Percentiles rank a stretch among this genome's conserved stretches.
Evolutionary conservation across 2,329 filamentous ascomycete genomes (phyloP).

Genomic region (Cladorrhinum sp.): DNA sequence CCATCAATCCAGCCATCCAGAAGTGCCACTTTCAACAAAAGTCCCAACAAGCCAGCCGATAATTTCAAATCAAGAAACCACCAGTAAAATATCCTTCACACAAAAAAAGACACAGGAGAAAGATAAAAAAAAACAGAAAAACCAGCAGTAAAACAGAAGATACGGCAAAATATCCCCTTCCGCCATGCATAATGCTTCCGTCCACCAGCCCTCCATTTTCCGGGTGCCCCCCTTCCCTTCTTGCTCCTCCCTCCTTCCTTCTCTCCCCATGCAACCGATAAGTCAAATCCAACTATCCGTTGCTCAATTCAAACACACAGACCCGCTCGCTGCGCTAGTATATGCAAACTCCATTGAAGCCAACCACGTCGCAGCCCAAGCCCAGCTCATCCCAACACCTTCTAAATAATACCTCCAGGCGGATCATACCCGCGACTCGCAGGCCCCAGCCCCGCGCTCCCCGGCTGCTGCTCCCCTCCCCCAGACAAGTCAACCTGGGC

Average conservation of each 20-base stretch:
- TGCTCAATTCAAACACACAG: background rate
- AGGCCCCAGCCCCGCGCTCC: conserved; percentile 50
- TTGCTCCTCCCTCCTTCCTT: background rate
- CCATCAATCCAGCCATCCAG: too few species aligned
- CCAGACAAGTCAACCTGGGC: conserved; percentile 42
- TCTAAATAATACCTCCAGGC: conserved; percentile 57
- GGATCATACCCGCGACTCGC: conserved; percentile 53
- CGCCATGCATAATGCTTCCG: background rate
- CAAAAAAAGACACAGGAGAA: background rate
- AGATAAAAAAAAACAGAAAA: background rate
- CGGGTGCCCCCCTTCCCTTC: background rate
- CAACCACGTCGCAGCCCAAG: background rate
- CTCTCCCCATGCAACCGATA: too few species aligned
- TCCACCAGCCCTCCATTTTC: background rate
- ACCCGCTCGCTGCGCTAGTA: background rate
- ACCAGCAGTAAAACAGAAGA: background rate
- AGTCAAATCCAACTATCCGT: background rate
- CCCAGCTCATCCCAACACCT: background rate
- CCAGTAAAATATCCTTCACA: background rate
- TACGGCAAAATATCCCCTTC: background rate
- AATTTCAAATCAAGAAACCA: background rate
- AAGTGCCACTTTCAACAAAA: too few species aligned
- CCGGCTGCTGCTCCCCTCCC: conserved; percentile 47
- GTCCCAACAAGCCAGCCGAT: too few species aligned
- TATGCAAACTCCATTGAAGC: background rate